Conservation (phyloP, 768 basidiomycete genomes). For the Boletus coccyginus region DNA sequence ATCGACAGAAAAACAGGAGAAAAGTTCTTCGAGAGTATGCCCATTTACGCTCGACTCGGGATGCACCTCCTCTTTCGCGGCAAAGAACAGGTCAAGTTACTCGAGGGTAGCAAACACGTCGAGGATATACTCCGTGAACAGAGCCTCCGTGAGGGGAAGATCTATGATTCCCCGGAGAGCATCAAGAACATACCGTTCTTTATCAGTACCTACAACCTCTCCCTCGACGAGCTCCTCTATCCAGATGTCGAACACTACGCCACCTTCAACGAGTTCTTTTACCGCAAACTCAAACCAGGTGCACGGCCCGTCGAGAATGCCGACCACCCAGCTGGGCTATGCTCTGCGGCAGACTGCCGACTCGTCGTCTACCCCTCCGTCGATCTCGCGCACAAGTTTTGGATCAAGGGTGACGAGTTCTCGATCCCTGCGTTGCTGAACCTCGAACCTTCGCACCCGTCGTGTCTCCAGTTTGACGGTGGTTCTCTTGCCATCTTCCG, state of each 20-base stretch:
- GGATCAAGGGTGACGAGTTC: slow-evolving; percentile 76
- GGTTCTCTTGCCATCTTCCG: slow-evolving; percentile 65
- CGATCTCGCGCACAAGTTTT: slow-evolving; percentile 61
- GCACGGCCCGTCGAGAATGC: slow-evolving; percentile 61
- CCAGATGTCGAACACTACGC: slow-evolving; percentile 59
- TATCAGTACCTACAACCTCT: slow-evolving; percentile 52
- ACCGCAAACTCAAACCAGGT: slow-evolving; percentile 51
- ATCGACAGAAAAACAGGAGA: slow-evolving; percentile 44
- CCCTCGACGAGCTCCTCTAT: slow-evolving; percentile 57
- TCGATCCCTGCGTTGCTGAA: slow-evolving; percentile 59
- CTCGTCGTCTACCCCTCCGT: slow-evolving; percentile 65
- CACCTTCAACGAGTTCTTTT: slow-evolving; percentile 80
- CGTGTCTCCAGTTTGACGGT: slow-evolving; percentile 40
- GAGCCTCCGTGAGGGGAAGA: slow-evolving; percentile 53
- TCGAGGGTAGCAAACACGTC: slow-evolving; percentile 45
- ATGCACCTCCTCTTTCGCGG: slow-evolving; percentile 79
- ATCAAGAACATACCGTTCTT: slow-evolving; percentile 54
- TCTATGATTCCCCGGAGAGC: slow-evolving; percentile 54
- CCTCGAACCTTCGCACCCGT: slow-evolving; percentile 41
- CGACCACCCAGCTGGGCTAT: slow-evolving; percentile 49
- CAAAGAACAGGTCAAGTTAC: slow-evolving; percentile 44
- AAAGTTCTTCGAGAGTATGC: slow-evolving; percentile 72
- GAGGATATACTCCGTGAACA: slow-evolving; percentile 52
- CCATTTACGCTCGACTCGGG: slow-evolving; percentile 63
- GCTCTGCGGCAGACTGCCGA: slow-evolving; percentile 71